Percentiles rank a stretch among this genome's conserved stretches.
Evolutionary conservation across 2,329 filamentous ascomycete genomes (phyloP).

Genomic region (Aspergillus fumigatiaffinis): DNA sequence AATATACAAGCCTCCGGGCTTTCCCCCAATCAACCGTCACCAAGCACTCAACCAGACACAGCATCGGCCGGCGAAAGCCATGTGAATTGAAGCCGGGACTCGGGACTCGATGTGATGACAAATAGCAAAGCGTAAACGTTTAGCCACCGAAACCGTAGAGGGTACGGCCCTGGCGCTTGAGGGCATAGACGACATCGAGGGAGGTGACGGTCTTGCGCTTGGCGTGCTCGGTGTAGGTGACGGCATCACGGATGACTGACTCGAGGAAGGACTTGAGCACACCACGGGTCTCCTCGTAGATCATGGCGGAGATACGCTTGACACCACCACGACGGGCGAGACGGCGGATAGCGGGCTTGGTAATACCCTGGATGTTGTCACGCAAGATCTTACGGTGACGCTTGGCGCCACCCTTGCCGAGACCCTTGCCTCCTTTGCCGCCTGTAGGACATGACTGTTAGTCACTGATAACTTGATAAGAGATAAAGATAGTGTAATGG

Average conservation of each 20-base stretch:
- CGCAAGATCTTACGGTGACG: constrained; percentile 99
- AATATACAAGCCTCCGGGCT: background rate
- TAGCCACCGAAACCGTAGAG: constrained; percentile 88
- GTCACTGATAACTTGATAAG: background rate
- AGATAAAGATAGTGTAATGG: background rate
- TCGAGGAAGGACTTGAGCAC: constrained; percentile 82
- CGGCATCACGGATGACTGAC: constrained; percentile 73
- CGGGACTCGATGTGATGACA: background rate
- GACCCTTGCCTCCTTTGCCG: constrained; percentile 94
- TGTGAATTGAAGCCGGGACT: background rate
- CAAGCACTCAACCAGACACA: background rate
- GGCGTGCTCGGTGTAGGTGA: constrained; percentile 79
- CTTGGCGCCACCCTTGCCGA: constrained; percentile 98
- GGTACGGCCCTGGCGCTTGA: constrained; percentile 65
- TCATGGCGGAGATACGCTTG: constrained; percentile 99
- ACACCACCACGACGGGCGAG: constrained; percentile 98
- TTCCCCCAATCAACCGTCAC: background rate
- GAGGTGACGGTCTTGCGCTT: constrained; percentile 62
- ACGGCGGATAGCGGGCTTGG: constrained; percentile 98
- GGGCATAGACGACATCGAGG: constrained; percentile 61
- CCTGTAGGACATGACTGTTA: constrained; percentile 50
- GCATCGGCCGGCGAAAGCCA: background rate
- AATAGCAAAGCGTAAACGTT: constrained; percentile 23
- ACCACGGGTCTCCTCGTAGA: constrained; percentile 79
- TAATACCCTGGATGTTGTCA: constrained; percentile 99